Percentiles rank a stretch among this genome's conserved stretches.
Evolutionary conservation across 768 basidiomycete species (phyloP).

Genomic region (Chalciporus pseudorubinellus): DNA sequence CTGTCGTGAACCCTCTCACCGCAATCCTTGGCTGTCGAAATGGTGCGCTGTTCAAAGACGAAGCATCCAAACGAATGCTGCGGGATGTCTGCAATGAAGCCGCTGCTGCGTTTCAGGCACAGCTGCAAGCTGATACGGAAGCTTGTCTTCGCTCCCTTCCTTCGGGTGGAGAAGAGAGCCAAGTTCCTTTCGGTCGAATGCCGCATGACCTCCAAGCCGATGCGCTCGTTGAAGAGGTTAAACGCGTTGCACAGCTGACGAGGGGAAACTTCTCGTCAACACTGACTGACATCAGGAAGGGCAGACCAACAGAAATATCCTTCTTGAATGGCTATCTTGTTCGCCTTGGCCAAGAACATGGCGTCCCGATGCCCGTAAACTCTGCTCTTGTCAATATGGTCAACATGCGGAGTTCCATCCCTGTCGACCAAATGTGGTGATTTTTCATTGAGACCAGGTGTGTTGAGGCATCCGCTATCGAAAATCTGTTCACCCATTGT

Average conservation of each 20-base stretch:
- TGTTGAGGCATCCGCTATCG: not conserved
- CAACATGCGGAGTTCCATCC: slow-evolving; percentile 54
- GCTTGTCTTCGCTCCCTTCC: slow-evolving; percentile 24
- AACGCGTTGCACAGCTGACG: slow-evolving; percentile 57
- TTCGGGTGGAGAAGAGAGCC: slow-evolving; percentile 20
- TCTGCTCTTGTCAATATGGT: slow-evolving; percentile 55
- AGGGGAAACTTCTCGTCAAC: slow-evolving; percentile 76
- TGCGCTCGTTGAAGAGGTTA: slow-evolving; percentile 54
- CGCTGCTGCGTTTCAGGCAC: slow-evolving; percentile 52
- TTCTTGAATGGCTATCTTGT: slow-evolving; percentile 82
- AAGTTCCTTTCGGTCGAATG: slow-evolving; percentile 37
- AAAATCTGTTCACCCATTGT: no score
- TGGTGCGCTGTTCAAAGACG: slow-evolving; percentile 60
- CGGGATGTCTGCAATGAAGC: slow-evolving; percentile 70
- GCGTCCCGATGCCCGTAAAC: slow-evolving; percentile 58
- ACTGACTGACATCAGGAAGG: slow-evolving; percentile 64
- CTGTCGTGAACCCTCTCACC: slow-evolving; percentile 82
- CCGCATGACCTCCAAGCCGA: slow-evolving; percentile 44
- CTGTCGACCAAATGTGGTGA: slow-evolving; percentile 45
- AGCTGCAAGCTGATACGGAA: slow-evolving; percentile 42
- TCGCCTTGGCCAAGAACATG: slow-evolving; percentile 54
- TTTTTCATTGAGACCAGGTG: slow-evolving; percentile 1
- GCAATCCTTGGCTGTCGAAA: slow-evolving; percentile 79
- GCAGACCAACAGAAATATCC: slow-evolving; percentile 71
- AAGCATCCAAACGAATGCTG: slow-evolving; percentile 45